Conservation (phyloP, 148 eudicot species). For the Simmondsia chinensis region DNA sequence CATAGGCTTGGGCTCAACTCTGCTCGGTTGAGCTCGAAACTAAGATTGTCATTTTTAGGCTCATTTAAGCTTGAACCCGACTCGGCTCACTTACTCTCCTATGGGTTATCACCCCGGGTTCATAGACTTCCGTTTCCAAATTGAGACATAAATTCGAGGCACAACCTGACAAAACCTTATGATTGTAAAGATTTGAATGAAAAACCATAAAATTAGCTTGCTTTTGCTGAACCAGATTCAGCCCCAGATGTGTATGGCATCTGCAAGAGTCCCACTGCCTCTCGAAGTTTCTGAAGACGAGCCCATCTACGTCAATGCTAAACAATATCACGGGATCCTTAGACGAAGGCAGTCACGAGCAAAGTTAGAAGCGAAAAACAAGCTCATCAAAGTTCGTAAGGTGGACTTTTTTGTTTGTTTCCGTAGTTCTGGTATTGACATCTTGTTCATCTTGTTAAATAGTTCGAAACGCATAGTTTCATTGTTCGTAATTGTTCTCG, state of each 20-base stretch:
- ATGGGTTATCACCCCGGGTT: no score
- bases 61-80: no score
- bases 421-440: not conserved
- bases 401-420: constrained; percentile 1
- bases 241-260: constrained; percentile 42
- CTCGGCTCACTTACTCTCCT: no score
- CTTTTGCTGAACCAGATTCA: constrained; percentile 32
- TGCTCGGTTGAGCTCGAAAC: no score
- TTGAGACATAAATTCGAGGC: not conserved
- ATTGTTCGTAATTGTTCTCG: no score
- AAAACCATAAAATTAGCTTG: not conserved
- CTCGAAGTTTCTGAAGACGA: constrained; percentile 59
- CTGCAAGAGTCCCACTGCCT: constrained; percentile 64
- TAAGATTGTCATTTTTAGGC: no score
- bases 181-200: not conserved
- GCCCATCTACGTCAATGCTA: constrained; percentile 80
- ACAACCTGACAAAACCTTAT: not conserved
- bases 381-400: constrained; percentile 40
- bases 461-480: no score
- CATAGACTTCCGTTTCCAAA: no score
- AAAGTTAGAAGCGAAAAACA: constrained; percentile 88
- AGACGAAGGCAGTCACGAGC: constrained; percentile 86
- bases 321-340: constrained; percentile 80
- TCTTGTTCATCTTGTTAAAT: not conserved
- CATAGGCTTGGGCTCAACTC: no score